Base-by-base conservation (phyloP, 495 filamentous ascomycete species). In the Staphylotrichum tortipilum region DNA sequence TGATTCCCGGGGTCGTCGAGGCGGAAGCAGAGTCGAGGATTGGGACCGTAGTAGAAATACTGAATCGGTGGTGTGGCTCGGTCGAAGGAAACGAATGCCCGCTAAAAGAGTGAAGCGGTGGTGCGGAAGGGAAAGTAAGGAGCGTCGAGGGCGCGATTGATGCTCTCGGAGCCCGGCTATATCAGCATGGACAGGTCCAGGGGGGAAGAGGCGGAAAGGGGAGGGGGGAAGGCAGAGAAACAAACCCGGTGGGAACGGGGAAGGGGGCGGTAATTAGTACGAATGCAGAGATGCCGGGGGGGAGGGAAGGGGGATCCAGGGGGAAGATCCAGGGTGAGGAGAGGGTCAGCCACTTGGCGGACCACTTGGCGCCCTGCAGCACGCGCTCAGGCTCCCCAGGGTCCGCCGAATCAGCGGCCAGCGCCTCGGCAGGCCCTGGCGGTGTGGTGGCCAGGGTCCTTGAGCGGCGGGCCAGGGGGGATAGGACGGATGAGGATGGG, bases 31-130 rank as follows among this genome's bases (percentile, higher is more conserved):
- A 29, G 40, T 33, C 49, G 29, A 40, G 35, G 35, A n/a, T 39
- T 38, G n/a, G n/a, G n/a, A n/a, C n/a, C n/a, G n/a, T n/a, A n/a
- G n/a, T n/a, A n/a, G n/a, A n/a, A n/a, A n/a, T 49, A 57, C 49
- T 58, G 55, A 28, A 47, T 59, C 52, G 29, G 49, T 40, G 57
- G 53, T 53, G 65, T 59, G n/a, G n/a, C n/a, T n/a, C n/a, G n/a
- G n/a, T 61, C 45, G 15, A 31, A 37, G 41, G 35, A 55, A 89
- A 88, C 70, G 86, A 91, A 74, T 84, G 86, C 84, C 88, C 86
- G 88, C 88, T 91, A 75, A 94, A 94, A 62, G 88, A 94, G 84
- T 91, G 88, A 90, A 91, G 88, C 88, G 86, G 88, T 89, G 66
- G 77, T 82, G 71, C 60, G 71, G 71, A 72, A 68, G 41, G 37